These are phyloP conservation scores for Botryotinia globosa DNA, from an alignment of 2,329 filamentous ascomycete genomes.

Conservation along the genomic window DNA sequence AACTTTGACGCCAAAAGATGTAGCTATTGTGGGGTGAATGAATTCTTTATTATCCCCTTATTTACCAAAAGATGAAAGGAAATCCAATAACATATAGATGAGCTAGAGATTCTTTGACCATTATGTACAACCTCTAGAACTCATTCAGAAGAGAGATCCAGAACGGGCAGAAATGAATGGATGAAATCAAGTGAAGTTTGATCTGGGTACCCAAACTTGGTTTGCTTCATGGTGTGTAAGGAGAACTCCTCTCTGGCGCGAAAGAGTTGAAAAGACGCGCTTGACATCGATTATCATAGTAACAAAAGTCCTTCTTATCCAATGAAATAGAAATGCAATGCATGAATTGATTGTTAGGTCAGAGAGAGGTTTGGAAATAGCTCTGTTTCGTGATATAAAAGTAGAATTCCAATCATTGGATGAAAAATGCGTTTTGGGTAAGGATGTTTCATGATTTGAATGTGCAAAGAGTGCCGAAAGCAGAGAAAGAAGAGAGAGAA, in stretches of 20 bases:
- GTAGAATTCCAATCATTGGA: conserved; percentile 29
- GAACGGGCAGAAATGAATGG: conserved; percentile 30
- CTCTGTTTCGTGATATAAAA: conserved; percentile 29
- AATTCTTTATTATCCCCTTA: conserved; percentile 7
- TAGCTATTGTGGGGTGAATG: conserved; percentile 28
- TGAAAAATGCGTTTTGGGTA: conserved; percentile 23
- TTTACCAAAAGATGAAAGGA: conserved; percentile 18
- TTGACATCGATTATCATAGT: conserved; percentile 24
- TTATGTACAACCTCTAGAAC: neutral
- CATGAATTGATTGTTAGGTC: conserved; percentile 14
- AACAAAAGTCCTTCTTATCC: neutral
- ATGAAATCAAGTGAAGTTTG: conserved; percentile 20
- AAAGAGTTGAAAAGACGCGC: conserved; percentile 17
- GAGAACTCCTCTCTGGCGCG: conserved; percentile 14
- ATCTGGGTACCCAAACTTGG: conserved; percentile 15
- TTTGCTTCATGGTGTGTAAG: conserved; percentile 17
- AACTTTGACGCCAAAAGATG: conserved; percentile 14
- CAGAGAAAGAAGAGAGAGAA: neutral
- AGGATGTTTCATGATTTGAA: conserved; percentile 29
- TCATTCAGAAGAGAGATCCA: neutral
- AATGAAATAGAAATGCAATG: neutral
- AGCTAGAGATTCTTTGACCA: conserved; percentile 9
- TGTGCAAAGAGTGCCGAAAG: neutral
- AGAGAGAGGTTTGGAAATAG: neutral
- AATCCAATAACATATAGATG: conserved; percentile 12